phyloP scores from a whole-genome alignment of 768 basidiomycete species.

The Lactarius sanguifluus region DNA sequence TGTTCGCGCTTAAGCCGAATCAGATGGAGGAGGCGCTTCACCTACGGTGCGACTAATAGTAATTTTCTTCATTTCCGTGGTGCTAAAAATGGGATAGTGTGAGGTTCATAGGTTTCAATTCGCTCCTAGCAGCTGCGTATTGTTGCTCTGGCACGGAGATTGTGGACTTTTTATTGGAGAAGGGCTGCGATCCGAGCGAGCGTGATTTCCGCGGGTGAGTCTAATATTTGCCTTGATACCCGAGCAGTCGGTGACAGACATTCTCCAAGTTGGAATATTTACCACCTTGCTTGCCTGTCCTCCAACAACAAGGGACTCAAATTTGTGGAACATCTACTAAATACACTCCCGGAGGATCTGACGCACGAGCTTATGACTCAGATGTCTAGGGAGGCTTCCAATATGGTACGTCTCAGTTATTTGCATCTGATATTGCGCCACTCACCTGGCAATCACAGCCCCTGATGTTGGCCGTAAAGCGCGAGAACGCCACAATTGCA shows the following conservation, averaged over 20 bases:
- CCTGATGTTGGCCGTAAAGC: conserved; percentile 52
- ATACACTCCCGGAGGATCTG: conserved; percentile 52
- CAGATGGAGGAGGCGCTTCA: conserved; percentile 45
- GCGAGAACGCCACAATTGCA: conserved; percentile 35
- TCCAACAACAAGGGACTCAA: conserved; percentile 33
- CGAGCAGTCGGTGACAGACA: not conserved
- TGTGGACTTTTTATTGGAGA: conserved; percentile 52
- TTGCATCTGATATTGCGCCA: not conserved
- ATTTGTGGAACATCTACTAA: conserved; percentile 45
- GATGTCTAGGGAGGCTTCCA: conserved; percentile 44
- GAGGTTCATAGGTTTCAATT: conserved; percentile 48
- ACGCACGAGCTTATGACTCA: conserved; percentile 46
- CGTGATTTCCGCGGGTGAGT: conserved; percentile 48
- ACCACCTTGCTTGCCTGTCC: conserved; percentile 45
- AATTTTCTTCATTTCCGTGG: not conserved
- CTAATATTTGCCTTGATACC: not conserved
- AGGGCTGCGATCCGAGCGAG: conserved; percentile 46
- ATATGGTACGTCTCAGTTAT: conserved; percentile 43
- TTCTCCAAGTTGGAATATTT: conserved; percentile 53
- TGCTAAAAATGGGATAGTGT: conserved; percentile 37
- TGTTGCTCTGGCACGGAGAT: conserved; percentile 35
- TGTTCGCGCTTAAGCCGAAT: conserved; percentile 44
- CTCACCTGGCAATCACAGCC: conserved; percentile 41
- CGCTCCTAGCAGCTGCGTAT: conserved; percentile 45
- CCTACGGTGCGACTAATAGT: conserved; percentile 40